Conservation (phyloP, 495 filamentous ascomycete species). For the Xylaria telfairii region DNA sequence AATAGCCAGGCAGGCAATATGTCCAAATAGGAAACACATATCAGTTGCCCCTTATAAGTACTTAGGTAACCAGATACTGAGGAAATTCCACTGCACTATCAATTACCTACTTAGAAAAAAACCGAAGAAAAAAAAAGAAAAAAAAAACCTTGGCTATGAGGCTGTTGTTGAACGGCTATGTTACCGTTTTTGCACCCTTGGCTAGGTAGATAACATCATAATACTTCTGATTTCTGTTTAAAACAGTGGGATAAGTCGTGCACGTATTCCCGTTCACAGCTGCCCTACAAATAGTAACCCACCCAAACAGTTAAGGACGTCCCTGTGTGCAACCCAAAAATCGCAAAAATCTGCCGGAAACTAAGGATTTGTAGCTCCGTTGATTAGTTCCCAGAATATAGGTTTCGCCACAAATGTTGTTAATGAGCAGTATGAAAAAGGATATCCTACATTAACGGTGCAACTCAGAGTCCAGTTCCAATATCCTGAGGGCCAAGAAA, state of each 20-base stretch:
- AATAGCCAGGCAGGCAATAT: neutral
- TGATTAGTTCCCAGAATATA: neutral
- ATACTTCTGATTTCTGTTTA: neutral
- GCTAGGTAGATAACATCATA: neutral
- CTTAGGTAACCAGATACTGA: neutral
- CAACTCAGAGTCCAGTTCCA: too few species aligned
- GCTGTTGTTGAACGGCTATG: slow-evolving; percentile 1
- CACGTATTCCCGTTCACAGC: neutral
- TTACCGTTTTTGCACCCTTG: slow-evolving; percentile 2
- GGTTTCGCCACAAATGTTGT: neutral
- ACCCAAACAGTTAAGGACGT: neutral
- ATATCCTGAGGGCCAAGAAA: neutral
- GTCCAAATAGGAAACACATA: neutral
- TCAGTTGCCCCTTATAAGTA: neutral
- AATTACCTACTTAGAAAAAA: neutral
- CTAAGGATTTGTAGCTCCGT: neutral
- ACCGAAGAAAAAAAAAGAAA: too few species aligned
- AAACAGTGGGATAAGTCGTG: neutral
- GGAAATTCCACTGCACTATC: neutral
- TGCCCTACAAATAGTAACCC: neutral
- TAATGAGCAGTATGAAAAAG: neutral
- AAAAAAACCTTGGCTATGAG: neutral
- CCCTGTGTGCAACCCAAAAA: neutral
- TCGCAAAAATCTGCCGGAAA: neutral
- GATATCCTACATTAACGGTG: neutral